Conservation (phyloP, 345 rosid genomes). For the Salix caprea region DNA sequence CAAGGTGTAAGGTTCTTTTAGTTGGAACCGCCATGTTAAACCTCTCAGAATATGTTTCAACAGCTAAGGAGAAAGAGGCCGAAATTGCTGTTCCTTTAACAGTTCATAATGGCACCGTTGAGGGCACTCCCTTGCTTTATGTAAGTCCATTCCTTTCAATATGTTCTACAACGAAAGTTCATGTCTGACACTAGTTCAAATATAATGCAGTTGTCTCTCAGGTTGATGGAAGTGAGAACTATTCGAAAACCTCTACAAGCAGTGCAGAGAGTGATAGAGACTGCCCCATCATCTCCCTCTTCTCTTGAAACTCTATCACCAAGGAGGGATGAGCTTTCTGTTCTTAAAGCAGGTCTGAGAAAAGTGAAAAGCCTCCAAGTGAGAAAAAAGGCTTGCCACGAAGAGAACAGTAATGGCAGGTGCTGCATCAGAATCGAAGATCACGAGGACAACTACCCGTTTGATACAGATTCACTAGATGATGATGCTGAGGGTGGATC, state of each 20-base stretch:
- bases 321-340: constrained; percentile 39
- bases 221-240: constrained; percentile 25
- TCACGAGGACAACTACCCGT: constrained; percentile 18
- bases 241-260: constrained; percentile 27
- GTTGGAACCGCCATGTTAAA: constrained; percentile 56
- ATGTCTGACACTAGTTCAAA: constrained; percentile 9
- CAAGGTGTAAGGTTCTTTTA: constrained; percentile 42
- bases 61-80: constrained; percentile 42
- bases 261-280: constrained; percentile 26
- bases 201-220: constrained; percentile 42
- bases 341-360: constrained; percentile 44
- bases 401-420: constrained; percentile 31
- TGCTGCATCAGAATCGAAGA: constrained; percentile 23
- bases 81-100: constrained; percentile 52
- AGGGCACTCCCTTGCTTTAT: constrained; percentile 43
- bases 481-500: constrained; percentile 22
- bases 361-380: constrained; percentile 44
- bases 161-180: not conserved
- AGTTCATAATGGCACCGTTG: constrained; percentile 29
- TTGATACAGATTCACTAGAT: constrained; percentile 45
- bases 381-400: constrained; percentile 34
- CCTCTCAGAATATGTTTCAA: constrained; percentile 61
- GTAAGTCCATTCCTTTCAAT: constrained; percentile 9
- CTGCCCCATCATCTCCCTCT: constrained; percentile 27
- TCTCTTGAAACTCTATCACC: constrained; percentile 21